Conservation (phyloP, 257 asterid species). For the Plantago ovata region DNA sequence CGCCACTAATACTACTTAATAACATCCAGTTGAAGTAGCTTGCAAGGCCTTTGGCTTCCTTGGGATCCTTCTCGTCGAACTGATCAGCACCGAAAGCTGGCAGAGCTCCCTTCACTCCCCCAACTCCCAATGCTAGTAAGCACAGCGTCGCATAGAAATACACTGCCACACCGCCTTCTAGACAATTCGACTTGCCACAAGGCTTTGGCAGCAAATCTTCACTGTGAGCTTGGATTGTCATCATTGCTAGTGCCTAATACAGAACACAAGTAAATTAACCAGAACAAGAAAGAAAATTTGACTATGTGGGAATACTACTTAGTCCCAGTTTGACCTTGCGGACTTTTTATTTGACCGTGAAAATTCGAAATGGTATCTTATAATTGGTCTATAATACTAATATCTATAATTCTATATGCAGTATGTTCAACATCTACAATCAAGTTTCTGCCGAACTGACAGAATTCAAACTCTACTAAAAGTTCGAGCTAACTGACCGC, state of each 20-base stretch:
- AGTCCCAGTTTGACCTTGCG: no score
- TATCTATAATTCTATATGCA: no score
- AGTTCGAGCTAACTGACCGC: no score
- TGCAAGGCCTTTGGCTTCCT: constrained; percentile 48
- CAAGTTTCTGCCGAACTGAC: no score
- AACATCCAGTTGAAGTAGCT: constrained; percentile 67
- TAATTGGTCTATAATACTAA: no score
- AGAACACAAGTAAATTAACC: no score
- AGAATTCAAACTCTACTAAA: no score
- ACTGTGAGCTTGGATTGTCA: constrained; percentile 58
- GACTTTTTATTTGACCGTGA: no score
- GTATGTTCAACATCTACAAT: no score
- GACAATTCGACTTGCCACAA: constrained; percentile 41
- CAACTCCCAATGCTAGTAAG: constrained; percentile 55
- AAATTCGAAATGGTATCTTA: no score
- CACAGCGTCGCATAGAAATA: constrained; percentile 51
- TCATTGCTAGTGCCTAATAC: constrained; percentile 42
- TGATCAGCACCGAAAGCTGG: constrained; percentile 83
- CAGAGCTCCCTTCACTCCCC: constrained; percentile 58
- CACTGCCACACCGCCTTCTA: constrained; percentile 42
- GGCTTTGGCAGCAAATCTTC: constrained; percentile 36
- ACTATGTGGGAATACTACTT: background rate
- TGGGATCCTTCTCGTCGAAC: constrained; percentile 50
- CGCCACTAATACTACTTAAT: constrained; percentile 48
- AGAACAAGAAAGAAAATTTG: background rate